phyloP scores from a whole-genome alignment of 306 rosid genomes.

The Cotoneaster glaucophyllus region DNA sequence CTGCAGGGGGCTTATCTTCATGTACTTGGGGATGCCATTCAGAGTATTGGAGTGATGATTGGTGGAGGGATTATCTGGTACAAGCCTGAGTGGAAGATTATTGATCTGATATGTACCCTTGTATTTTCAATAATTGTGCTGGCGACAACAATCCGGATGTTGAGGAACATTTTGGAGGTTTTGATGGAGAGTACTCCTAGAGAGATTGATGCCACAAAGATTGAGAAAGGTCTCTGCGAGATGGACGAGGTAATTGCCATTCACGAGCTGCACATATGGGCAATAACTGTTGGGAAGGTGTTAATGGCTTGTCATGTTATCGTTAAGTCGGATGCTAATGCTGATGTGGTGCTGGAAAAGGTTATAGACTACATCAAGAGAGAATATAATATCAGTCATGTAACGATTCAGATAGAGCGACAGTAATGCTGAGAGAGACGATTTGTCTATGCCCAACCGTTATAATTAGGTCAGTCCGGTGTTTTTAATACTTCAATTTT shows the following conservation, averaged over 20 bases:
- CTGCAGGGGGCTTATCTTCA: slow-evolving; percentile 60
- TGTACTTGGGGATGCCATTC: slow-evolving; percentile 52
- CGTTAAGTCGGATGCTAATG: slow-evolving; percentile 39
- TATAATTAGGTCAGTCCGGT: background rate
- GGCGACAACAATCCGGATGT: slow-evolving; percentile 46
- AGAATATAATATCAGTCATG: slow-evolving; percentile 43
- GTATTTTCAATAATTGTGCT: slow-evolving; percentile 34
- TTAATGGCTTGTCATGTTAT: slow-evolving; percentile 44
- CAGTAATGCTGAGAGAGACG: slow-evolving; percentile 18
- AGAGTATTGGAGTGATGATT: slow-evolving; percentile 60
- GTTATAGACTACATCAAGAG: slow-evolving; percentile 34
- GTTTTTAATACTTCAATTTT: background rate
- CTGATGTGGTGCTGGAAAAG: slow-evolving; percentile 38
- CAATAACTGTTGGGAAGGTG: slow-evolving; percentile 46
- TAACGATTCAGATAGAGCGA: slow-evolving; percentile 51
- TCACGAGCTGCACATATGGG: slow-evolving; percentile 44
- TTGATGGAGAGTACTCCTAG: slow-evolving; percentile 56
- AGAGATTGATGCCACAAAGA: slow-evolving; percentile 50
- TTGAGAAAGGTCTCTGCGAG: slow-evolving; percentile 52
- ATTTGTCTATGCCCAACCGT: background rate
- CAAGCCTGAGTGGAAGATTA: slow-evolving; percentile 43
- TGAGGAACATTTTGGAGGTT: slow-evolving; percentile 51
- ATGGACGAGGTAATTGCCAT: slow-evolving; percentile 46
- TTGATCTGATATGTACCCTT: slow-evolving; percentile 42
- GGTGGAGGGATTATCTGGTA: slow-evolving; percentile 57